Conservation (phyloP, 2,329 filamentous ascomycete genomes). For the Pseudogymnoascus sp. region DNA sequence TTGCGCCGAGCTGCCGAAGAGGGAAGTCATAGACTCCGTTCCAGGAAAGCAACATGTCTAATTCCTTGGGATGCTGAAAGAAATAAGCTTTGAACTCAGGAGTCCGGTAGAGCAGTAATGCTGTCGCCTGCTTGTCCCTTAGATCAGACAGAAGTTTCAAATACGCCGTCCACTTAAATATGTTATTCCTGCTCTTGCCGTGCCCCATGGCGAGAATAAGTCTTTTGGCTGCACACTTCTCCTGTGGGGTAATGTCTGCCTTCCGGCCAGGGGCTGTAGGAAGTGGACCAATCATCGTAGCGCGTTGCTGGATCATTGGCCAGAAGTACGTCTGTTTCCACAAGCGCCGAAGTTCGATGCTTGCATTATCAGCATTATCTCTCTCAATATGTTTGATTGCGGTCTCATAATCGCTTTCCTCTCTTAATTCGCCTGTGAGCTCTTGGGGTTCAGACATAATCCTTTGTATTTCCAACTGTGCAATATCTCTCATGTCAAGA, state of each 20-base stretch:
- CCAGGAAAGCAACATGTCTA: slow-evolving; percentile 13
- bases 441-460: slow-evolving; percentile 14
- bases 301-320: slow-evolving; percentile 18
- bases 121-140: slow-evolving; percentile 11
- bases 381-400: slow-evolving; percentile 16
- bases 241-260: slow-evolving; percentile 15
- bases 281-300: slow-evolving; percentile 18
- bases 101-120: slow-evolving; percentile 17
- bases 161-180: slow-evolving; percentile 19
- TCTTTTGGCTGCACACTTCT: slow-evolving; percentile 15
- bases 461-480: slow-evolving; percentile 13
- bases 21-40: slow-evolving; percentile 12
- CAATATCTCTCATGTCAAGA: slow-evolving; percentile 14
- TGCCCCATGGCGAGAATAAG: slow-evolving; percentile 14
- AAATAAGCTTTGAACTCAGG: slow-evolving; percentile 16
- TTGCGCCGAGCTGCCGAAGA: slow-evolving; percentile 14
- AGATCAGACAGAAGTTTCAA: slow-evolving; percentile 19
- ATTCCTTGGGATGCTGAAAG: slow-evolving; percentile 11
- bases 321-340: slow-evolving; percentile 20
- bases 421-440: slow-evolving; percentile 17
- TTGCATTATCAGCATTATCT: slow-evolving; percentile 15
- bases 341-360: slow-evolving; percentile 8
- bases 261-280: slow-evolving; percentile 13
- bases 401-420: slow-evolving; percentile 15
- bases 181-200: slow-evolving; percentile 13